Conservation (phyloP, 1,284 basidiomycete species). For the Apiotrichum laibachii region DNA sequence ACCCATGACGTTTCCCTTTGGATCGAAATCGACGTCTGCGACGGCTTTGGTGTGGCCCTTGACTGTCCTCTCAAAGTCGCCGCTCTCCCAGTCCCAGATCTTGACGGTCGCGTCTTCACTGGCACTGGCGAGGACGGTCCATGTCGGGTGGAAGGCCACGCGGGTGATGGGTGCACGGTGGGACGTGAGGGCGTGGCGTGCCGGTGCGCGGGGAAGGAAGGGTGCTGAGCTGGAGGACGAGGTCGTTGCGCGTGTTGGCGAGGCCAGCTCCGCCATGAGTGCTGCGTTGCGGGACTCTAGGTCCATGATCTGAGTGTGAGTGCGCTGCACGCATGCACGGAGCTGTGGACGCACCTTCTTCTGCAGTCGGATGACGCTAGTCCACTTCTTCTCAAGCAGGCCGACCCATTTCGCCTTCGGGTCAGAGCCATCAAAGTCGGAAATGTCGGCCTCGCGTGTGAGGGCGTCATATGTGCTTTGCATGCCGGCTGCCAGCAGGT, state of each 20-base stretch:
- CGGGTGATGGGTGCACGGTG: slow-evolving; percentile 74
- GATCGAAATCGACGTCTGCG: slow-evolving; percentile 82
- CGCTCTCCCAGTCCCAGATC: slow-evolving; percentile 94
- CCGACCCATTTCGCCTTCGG: slow-evolving; percentile 78
- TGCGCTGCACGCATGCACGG: not conserved
- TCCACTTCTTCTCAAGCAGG: slow-evolving; percentile 92
- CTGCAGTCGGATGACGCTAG: slow-evolving; percentile 83
- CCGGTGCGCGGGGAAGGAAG: slow-evolving; percentile 78
- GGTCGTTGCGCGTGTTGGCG: slow-evolving; percentile 47
- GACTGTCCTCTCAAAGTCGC: slow-evolving; percentile 84
- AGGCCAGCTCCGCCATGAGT: slow-evolving; percentile 68
- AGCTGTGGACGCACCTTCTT: slow-evolving; percentile 66
- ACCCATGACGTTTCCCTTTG: slow-evolving; percentile 77
- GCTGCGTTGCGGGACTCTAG: slow-evolving; percentile 74
- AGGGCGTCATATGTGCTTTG: slow-evolving; percentile 63
- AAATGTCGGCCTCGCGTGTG: slow-evolving; percentile 58
- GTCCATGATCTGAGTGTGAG: slow-evolving; percentile 70
- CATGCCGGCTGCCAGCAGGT: slow-evolving; percentile 68
- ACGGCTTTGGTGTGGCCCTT: slow-evolving; percentile 90
- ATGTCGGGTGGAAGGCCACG: slow-evolving; percentile 82
- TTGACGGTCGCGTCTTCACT: slow-evolving; percentile 86
- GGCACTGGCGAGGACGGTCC: slow-evolving; percentile 76
- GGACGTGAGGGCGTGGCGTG: slow-evolving; percentile 73
- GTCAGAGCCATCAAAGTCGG: slow-evolving; percentile 68
- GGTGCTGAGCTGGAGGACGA: slow-evolving; percentile 60